These are phyloP conservation scores for Nematodospora anomalae DNA, from an alignment of 1,139 yeast species.

Conservation along the genomic window DNA sequence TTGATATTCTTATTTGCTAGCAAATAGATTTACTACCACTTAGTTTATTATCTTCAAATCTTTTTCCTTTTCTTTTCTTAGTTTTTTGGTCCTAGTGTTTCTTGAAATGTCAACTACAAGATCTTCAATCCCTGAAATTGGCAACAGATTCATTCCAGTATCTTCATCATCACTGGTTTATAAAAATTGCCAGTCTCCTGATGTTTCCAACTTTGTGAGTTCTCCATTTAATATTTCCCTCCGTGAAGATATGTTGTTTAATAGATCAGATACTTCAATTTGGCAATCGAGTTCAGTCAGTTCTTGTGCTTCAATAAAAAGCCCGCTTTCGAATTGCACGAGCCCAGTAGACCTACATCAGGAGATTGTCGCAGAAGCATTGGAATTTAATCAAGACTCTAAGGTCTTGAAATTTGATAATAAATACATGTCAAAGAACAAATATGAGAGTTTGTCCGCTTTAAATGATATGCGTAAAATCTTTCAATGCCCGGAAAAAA, in stretches of 20 bases:
- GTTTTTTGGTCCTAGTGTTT: not conserved
- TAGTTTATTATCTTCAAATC: too few species aligned
- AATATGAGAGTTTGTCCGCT: too few species aligned
- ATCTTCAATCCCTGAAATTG: slow-evolving; percentile 13
- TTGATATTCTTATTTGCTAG: not conserved
- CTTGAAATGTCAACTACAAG: slow-evolving; percentile 9
- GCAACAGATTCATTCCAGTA: slow-evolving; percentile 24
- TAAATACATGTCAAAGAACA: slow-evolving; percentile 1
- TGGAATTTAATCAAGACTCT: slow-evolving; percentile 37
- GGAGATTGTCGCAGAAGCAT: slow-evolving; percentile 46
- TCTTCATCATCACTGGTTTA: slow-evolving; percentile 23
- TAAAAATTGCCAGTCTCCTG: slow-evolving; percentile 9
- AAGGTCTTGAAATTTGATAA: slow-evolving; percentile 33
- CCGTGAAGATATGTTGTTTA: slow-evolving; percentile 16
- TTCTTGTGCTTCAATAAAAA: not conserved
- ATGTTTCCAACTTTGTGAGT: not conserved
- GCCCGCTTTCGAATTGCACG: slow-evolving; percentile 1
- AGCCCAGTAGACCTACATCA: slow-evolving; percentile 12
- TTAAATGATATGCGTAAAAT: slow-evolving; percentile 1
- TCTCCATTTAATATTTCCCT: slow-evolving; percentile 14
- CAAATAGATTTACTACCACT: too few species aligned
- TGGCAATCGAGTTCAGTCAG: slow-evolving; percentile 2
- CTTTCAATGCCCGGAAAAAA: not conserved
- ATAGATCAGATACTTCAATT: slow-evolving; percentile 9
- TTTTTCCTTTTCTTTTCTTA: too few species aligned